These are phyloP conservation scores for Colletotrichum gloeosporioides DNA, from an alignment of 2,329 filamentous ascomycete species.

Conservation along the genomic window DNA sequence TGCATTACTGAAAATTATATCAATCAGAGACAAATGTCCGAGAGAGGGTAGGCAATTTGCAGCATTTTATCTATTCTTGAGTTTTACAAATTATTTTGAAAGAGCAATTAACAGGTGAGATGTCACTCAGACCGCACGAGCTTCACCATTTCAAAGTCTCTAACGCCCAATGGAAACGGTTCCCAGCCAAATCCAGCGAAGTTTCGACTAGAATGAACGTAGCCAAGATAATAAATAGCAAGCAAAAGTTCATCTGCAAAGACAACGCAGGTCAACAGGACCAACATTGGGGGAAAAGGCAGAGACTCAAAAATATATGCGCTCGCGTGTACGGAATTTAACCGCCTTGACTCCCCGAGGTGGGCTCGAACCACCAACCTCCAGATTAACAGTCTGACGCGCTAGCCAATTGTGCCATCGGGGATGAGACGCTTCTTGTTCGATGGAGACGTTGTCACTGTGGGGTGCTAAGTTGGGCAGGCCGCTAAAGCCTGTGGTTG, in stretches of 20 bases:
- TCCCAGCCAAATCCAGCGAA: neutral
- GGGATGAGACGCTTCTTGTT: slow-evolving; percentile 2
- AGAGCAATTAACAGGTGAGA: neutral
- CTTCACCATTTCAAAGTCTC: too few relatives aligned
- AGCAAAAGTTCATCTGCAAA: neutral
- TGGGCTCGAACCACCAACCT: slow-evolving; percentile 23
- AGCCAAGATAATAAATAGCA: rapidly evolving
- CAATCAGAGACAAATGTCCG: neutral
- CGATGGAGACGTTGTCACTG: rapidly evolving
- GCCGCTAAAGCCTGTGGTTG: too few relatives aligned
- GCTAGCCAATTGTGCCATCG: slow-evolving; percentile 23
- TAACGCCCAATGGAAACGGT: neutral
- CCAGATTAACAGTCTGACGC: slow-evolving; percentile 24
- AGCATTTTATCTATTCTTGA: neutral
- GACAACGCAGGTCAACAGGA: neutral
- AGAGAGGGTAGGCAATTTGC: neutral
- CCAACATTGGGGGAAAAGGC: too few relatives aligned
- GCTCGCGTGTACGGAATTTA: neutral
- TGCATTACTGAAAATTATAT: neutral
- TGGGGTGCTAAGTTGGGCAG: neutral
- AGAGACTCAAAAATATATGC: neutral
- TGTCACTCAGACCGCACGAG: neutral
- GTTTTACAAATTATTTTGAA: neutral
- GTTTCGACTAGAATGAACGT: too few relatives aligned
- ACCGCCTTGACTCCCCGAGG: slow-evolving; percentile 10